Evolutionary conservation across 768 basidiomycete genomes (phyloP), one percentile per base, ranked within the genome.

Genomic region (Trametes cubensis): DNA sequence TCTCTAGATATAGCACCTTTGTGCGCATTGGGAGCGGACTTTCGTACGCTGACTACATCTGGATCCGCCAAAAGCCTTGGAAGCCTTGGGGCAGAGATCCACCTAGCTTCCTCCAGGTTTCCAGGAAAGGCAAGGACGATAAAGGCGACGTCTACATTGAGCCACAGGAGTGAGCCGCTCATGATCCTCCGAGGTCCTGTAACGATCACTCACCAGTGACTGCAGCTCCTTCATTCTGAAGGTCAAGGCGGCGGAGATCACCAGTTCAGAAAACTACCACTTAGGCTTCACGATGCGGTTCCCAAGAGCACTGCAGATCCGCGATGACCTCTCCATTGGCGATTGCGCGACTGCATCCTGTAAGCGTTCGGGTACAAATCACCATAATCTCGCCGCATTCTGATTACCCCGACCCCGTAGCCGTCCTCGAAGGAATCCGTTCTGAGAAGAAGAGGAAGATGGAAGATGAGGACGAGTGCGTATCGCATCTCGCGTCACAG

Each of bases 201-300:
- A 18, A 11, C 41, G 34, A 20, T 20, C 15, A 3, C 20, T 5
- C 28, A 28, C 25, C 6, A 18, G 17, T 15, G 11, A 4, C 62
- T 14, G n/a, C 23, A 97, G 95, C 67, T 97, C 96, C 0, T 98
- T 99, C 73, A 89, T 98, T 39, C 62, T 98, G 66, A 90, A 90
- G 68, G 85, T 98, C 58, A 98, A 98, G 75, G 96, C 93, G 0
- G 92, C 95, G 0, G 95, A 98, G 72, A 92, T 98, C 55, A 86
- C 86, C 2, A 76, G 81, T 13, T 83, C 92, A 46, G 89, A 94
- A 89, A 60, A 42, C 72, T 59, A 23, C 38, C 89, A 90, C 55
- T 73, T 94, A 65, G 90, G 88, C 4, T 85, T 88, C 64, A 98
- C 96, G 0, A 89, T 99, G 86, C 88, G 97, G 21, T 99, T 99